phyloP scores from a whole-genome alignment of 2,329 filamentous ascomycete species.

The Stagonosporopsis tanaceti region DNA sequence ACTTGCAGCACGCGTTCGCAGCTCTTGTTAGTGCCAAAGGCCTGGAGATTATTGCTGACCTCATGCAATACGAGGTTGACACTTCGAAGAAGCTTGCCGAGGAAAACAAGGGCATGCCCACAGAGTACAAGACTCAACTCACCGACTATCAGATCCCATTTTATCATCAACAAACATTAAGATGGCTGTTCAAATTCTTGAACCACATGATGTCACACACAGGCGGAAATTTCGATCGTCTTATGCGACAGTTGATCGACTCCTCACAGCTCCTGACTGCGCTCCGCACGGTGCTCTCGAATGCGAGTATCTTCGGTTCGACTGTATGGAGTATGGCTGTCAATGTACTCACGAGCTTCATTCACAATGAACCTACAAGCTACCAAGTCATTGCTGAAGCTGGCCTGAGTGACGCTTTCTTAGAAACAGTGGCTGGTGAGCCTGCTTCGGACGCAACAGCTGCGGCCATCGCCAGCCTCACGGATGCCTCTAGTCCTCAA shows the following conservation, averaged over 20 bases:
- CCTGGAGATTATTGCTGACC: conserved; percentile 86
- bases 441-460: conserved; percentile 31
- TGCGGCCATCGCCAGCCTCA: conserved; percentile 23
- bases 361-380: conserved; percentile 98
- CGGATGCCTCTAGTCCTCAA: conserved; percentile 19
- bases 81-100: conserved; percentile 72
- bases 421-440: conserved; percentile 76
- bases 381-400: conserved; percentile 96
- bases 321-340: conserved; percentile 96
- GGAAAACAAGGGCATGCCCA: conserved; percentile 74
- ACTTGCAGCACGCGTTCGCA: conserved; percentile 82
- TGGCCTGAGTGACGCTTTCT: conserved; percentile 83
- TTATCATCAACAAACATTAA: conserved; percentile 90
- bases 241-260: conserved; percentile 92
- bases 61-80: conserved; percentile 81
- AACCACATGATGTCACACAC: conserved; percentile 91
- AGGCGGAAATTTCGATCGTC: conserved; percentile 83
- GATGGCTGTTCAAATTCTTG: conserved; percentile 94
- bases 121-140: conserved; percentile 76
- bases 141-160: conserved; percentile 95
- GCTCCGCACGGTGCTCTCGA: conserved; percentile 81
- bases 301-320: conserved; percentile 82
- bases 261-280: conserved; percentile 83
- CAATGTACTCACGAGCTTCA: conserved; percentile 91
- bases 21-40: conserved; percentile 83